These are phyloP conservation scores for Harrya chromipes DNA, from an alignment of 768 basidiomycete genomes.

Conservation along the genomic window DNA sequence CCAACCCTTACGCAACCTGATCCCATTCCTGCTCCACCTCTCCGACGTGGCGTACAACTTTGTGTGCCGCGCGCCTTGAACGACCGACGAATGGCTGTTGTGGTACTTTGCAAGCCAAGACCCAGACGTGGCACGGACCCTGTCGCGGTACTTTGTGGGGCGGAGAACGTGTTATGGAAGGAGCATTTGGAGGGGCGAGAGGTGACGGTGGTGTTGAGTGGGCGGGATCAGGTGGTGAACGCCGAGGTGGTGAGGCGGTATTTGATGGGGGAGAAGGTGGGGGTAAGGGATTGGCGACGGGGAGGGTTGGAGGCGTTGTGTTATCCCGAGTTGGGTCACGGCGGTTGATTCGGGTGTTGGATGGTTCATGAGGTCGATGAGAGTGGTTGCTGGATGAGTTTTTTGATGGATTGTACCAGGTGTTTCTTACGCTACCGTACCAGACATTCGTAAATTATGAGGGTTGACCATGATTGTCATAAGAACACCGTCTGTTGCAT, in stretches of 20 bases:
- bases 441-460: no score
- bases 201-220: slow-evolving; percentile 38
- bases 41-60: slow-evolving; percentile 66
- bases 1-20: slow-evolving; percentile 55
- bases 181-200: slow-evolving; percentile 43
- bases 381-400: neutral
- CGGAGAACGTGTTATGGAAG: slow-evolving; percentile 56
- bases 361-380: slow-evolving; percentile 22
- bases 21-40: slow-evolving; percentile 61
- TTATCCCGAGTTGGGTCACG: slow-evolving; percentile 38
- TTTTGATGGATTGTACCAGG: no score
- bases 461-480: no score
- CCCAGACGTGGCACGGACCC: slow-evolving; percentile 55
- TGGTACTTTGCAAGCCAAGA: slow-evolving; percentile 70
- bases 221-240: slow-evolving; percentile 43
- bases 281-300: slow-evolving; percentile 25
- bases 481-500: no score
- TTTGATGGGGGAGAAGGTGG: slow-evolving; percentile 33
- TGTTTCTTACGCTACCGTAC: no score
- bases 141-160: slow-evolving; percentile 67
- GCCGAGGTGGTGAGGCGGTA: slow-evolving; percentile 37
- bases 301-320: slow-evolving; percentile 39
- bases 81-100: slow-evolving; percentile 59
- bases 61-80: slow-evolving; percentile 52
- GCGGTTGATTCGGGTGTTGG: slow-evolving; percentile 32